Conservation (phyloP, 2,329 filamentous ascomycete genomes). For the Stemphylium vesicarium region DNA sequence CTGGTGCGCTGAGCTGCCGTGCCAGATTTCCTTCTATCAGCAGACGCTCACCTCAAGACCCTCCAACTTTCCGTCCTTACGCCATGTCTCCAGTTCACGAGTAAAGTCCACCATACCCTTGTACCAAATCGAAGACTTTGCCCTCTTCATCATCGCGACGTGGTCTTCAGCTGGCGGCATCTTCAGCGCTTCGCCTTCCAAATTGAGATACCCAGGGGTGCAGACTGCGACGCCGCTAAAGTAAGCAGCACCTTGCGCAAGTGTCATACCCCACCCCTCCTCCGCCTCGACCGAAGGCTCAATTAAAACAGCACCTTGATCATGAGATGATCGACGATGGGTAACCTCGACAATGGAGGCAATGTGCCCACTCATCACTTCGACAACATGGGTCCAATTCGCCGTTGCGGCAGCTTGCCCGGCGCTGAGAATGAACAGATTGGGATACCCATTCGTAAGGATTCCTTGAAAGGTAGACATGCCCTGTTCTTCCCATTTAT, state of each 20-base stretch:
- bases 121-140: slow-evolving; percentile 10
- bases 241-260: slow-evolving; percentile 11
- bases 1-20: no score
- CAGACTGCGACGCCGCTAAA: slow-evolving; percentile 9
- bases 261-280: slow-evolving; percentile 13
- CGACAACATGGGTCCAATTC: slow-evolving; percentile 11
- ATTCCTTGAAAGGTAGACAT: slow-evolving; percentile 54
- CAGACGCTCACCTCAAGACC: slow-evolving; percentile 7
- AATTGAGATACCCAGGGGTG: slow-evolving; percentile 14
- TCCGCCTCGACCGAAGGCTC: slow-evolving; percentile 12
- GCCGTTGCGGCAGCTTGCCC: slow-evolving; percentile 5
- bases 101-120: slow-evolving; percentile 11
- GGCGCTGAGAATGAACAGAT: slow-evolving; percentile 21
- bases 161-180: slow-evolving; percentile 13
- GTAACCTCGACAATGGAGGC: slow-evolving; percentile 7
- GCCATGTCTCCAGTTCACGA: slow-evolving; percentile 12
- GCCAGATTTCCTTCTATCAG: not conserved
- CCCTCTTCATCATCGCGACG: slow-evolving; percentile 15
- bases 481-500: slow-evolving; percentile 53
- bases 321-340: not conserved
- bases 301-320: slow-evolving; percentile 1
- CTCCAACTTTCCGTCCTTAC: slow-evolving; percentile 11
- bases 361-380: slow-evolving; percentile 15
- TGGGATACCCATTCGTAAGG: slow-evolving; percentile 23
- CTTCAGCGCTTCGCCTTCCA: slow-evolving; percentile 14